Conservation (phyloP, 1,284 basidiomycete species). For the Bjerkandera adusta region DNA sequence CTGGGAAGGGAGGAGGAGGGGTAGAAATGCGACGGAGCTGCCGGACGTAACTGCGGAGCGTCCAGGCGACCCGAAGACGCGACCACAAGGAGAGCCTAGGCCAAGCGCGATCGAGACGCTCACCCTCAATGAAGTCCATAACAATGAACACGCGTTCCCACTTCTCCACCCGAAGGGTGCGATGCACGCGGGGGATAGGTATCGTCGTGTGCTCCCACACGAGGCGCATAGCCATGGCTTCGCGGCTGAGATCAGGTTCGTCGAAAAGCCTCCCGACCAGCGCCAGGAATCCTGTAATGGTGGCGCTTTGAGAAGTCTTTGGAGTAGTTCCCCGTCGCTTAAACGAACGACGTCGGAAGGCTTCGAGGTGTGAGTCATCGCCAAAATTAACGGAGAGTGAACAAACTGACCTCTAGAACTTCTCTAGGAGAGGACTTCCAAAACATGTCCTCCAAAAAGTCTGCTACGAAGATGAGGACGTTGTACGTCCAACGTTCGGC, state of each 20-base stretch:
- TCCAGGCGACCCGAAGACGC: slow-evolving; percentile 26
- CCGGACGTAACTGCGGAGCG: slow-evolving; percentile 27
- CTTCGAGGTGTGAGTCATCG: background rate
- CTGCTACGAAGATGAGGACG: slow-evolving; percentile 1
- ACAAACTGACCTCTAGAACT: background rate
- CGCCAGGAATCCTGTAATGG: background rate
- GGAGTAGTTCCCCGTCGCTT: background rate
- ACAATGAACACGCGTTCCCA: slow-evolving; percentile 16
- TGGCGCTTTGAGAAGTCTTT: background rate
- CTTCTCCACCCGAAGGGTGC: slow-evolving; percentile 9
- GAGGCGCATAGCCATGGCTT: slow-evolving; percentile 18
- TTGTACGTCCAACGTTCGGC: no score
- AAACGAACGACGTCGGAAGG: background rate
- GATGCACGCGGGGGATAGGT: slow-evolving; percentile 24
- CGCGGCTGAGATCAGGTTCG: background rate
- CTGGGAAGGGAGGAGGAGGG: slow-evolving; percentile 14
- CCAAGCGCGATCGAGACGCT: slow-evolving; percentile 26
- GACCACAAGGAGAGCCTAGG: slow-evolving; percentile 19
- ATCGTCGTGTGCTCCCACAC: slow-evolving; percentile 22
- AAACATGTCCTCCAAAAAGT: slow-evolving; percentile 3
- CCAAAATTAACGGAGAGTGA: background rate
- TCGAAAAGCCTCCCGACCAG: background rate
- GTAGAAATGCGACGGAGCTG: slow-evolving; percentile 25
- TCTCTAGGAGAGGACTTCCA: background rate
- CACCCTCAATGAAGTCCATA: slow-evolving; percentile 27